A percentile compares a stretch with the other conserved stretches of the same genome.
Evolutionary conservation across 2,329 filamentous ascomycete species (phyloP).

Genomic region (Aspergillus sp.): DNA sequence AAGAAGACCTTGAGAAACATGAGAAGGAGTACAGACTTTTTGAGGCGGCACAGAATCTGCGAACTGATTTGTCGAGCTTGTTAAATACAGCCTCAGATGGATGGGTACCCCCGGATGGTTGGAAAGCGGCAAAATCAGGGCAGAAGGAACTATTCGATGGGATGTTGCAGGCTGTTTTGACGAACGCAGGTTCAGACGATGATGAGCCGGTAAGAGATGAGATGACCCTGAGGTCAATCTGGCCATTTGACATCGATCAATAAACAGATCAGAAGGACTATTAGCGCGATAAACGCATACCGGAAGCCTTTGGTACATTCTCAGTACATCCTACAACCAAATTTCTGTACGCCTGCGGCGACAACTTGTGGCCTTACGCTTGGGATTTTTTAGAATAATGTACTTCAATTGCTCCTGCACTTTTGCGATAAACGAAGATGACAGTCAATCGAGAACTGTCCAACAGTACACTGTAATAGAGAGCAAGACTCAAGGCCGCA

Average conservation of each 20-base stretch:
- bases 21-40: conserved; percentile 33
- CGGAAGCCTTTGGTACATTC: neutral
- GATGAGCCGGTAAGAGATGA: conserved; percentile 37
- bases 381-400: too few species aligned
- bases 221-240: conserved; percentile 33
- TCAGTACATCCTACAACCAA: too few species aligned
- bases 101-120: conserved; percentile 37
- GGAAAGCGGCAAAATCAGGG: conserved; percentile 30
- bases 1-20: conserved; percentile 29
- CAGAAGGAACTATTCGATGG: conserved; percentile 32
- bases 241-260: conserved; percentile 33
- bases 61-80: conserved; percentile 25
- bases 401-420: too few species aligned
- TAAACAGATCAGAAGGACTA: neutral
- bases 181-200: conserved; percentile 28
- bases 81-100: conserved; percentile 35
- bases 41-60: conserved; percentile 34
- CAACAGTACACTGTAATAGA: too few species aligned
- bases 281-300: neutral
- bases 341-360: too few species aligned
- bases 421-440: too few species aligned
- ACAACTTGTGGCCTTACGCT: too few species aligned
- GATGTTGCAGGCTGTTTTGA: conserved; percentile 33
- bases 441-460: too few species aligned
- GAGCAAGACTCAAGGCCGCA: too few species aligned